phyloP scores from a whole-genome alignment of 257 asterid genomes.

The Capsicum chinense region DNA sequence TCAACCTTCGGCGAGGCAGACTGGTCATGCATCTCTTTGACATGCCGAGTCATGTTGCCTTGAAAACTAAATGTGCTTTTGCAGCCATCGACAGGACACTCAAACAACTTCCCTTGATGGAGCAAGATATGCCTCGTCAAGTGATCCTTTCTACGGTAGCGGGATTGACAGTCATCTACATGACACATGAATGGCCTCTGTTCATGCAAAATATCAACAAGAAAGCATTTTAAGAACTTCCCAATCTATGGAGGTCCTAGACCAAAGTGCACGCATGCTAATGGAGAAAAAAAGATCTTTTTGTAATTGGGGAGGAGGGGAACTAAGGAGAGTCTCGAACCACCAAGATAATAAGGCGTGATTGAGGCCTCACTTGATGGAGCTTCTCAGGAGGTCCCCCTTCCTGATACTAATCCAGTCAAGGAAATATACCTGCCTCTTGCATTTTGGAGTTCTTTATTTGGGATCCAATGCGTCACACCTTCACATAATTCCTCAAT shows the following conservation, averaged over 20 bases:
- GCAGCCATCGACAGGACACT: conserved; percentile 65
- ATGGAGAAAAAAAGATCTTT: neutral
- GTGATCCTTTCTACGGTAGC: conserved; percentile 88
- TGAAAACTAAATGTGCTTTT: conserved; percentile 51
- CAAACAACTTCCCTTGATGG: conserved; percentile 78
- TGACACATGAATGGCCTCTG: conserved; percentile 86
- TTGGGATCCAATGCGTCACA: conserved; percentile 99
- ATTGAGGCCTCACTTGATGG: conserved; percentile 98
- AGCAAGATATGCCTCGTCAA: conserved; percentile 75
- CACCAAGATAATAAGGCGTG: conserved; percentile 57
- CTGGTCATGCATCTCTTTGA: conserved; percentile 65
- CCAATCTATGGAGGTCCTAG: neutral
- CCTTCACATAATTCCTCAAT: conserved; percentile 46
- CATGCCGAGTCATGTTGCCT: conserved; percentile 73
- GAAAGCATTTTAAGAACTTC: neutral
- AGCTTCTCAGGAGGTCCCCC: conserved; percentile 99
- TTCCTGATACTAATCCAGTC: conserved; percentile 97
- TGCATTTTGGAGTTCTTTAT: conserved; percentile 94
- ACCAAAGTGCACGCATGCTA: neutral
- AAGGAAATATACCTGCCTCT: conserved; percentile 66
- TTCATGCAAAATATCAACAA: conserved; percentile 20
- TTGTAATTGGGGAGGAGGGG: neutral
- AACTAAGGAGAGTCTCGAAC: neutral
- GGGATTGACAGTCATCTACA: conserved; percentile 75
- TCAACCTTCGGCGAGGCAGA: conserved; percentile 40